A percentile compares a stretch with the other conserved stretches of the same genome.
phyloP scores from a whole-genome alignment of 2,329 filamentous ascomycete genomes.

The Clarireedia monteithiana region DNA sequence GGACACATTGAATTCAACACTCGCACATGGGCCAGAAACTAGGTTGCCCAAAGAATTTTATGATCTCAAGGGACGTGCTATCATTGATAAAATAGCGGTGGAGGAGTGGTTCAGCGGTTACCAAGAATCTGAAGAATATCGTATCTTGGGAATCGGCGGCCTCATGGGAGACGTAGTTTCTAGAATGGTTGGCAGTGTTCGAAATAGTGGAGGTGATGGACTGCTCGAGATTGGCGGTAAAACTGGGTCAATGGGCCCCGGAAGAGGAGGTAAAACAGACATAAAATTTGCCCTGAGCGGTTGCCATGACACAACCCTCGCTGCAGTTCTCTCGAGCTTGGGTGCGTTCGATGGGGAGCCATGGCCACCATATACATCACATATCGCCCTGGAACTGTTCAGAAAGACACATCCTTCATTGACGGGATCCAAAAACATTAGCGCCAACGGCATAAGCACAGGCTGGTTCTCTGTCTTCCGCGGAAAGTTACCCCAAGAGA shows the following conservation, averaged over 20 bases:
- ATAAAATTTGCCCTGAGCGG: constrained; percentile 75
- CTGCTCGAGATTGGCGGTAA: constrained; percentile 40
- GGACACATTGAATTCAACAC: constrained; percentile 86
- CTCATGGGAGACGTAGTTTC: constrained; percentile 77
- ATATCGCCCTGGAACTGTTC: constrained; percentile 88
- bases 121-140: constrained; percentile 75
- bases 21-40: constrained; percentile 75
- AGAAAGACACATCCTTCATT: constrained; percentile 37
- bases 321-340: constrained; percentile 66
- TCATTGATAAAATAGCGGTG: constrained; percentile 65
- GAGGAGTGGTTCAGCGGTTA: constrained; percentile 95
- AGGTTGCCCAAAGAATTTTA: constrained; percentile 82
- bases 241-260: constrained; percentile 31
- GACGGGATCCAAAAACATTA: constrained; percentile 1
- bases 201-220: constrained; percentile 45
- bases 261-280: constrained; percentile 40
- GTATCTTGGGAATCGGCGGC: constrained; percentile 78
- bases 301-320: constrained; percentile 91
- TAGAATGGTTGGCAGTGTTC: constrained; percentile 63
- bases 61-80: constrained; percentile 59
- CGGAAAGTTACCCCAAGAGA: constrained; percentile 12
- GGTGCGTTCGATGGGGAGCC: constrained; percentile 65
- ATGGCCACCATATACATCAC: constrained; percentile 93
- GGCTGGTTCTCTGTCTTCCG: constrained; percentile 21
- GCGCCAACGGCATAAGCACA: constrained; percentile 2